A percentile compares a stretch with the other conserved stretches of the same genome.
Evolutionary conservation across 2,329 filamentous ascomycete genomes (phyloP).

Genomic region (Aspergillus phoenicis): DNA sequence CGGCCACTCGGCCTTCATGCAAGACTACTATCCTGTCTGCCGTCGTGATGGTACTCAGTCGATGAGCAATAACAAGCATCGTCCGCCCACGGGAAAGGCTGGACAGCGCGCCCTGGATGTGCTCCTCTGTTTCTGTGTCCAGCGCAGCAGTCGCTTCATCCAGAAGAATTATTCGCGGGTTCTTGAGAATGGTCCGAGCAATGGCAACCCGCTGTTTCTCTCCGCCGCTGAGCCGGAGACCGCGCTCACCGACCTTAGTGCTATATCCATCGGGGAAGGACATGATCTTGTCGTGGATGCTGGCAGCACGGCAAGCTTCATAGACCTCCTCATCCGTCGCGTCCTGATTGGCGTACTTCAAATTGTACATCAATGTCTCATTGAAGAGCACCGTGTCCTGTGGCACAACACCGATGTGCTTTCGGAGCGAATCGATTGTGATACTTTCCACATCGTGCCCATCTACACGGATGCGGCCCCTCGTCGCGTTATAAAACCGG

Average conservation of each 20-base stretch:
- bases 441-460: slow-evolving; percentile 80
- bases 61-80: slow-evolving; percentile 91
- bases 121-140: slow-evolving; percentile 88
- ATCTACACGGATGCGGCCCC: slow-evolving; percentile 81
- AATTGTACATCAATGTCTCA: slow-evolving; percentile 91
- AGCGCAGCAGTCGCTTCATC: slow-evolving; percentile 92
- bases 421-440: slow-evolving; percentile 89
- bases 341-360: slow-evolving; percentile 81
- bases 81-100: slow-evolving; percentile 83
- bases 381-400: slow-evolving; percentile 97
- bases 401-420: slow-evolving; percentile 91
- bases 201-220: slow-evolving; percentile 95
- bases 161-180: slow-evolving; percentile 86
- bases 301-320: slow-evolving; percentile 79
- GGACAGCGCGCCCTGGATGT: slow-evolving; percentile 84
- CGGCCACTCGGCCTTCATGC: slow-evolving; percentile 73
- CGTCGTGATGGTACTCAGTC: slow-evolving; percentile 80
- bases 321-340: slow-evolving; percentile 81
- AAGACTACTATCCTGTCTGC: slow-evolving; percentile 84
- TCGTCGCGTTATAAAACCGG: slow-evolving; percentile 87
- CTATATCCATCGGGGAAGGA: slow-evolving; percentile 84
- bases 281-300: slow-evolving; percentile 90
- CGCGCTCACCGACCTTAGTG: slow-evolving; percentile 89
- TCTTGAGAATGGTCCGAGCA: slow-evolving; percentile 87
- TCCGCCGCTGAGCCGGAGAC: slow-evolving; percentile 81